Evolutionary conservation across 306 rosid genomes (phyloP), one percentile per base, ranked within the genome.

Genomic region (Castanopsis chinensis): DNA sequence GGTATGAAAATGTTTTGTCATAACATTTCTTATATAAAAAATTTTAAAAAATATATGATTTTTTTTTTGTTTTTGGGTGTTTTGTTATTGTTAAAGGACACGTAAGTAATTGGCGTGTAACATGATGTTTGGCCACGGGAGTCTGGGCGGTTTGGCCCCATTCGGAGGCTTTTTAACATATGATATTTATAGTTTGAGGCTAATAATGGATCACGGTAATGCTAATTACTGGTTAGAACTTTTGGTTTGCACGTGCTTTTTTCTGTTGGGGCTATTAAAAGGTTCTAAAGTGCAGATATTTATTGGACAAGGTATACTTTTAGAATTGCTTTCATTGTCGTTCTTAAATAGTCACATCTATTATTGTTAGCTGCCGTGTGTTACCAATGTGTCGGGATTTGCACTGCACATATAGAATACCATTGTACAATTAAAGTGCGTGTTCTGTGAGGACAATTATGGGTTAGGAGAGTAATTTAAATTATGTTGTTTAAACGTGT

Each of bases 1-100:
- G n/a, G 27, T 8, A 41, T 41, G 0, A 41, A 41, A 8, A 41
- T 41, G 1, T 41, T 1, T 7, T 0, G 0, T 2, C 45, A 41
- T 41, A 0, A 2, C 3, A 8, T 8, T 9, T 35, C 8, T 41
- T 8, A 41, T 7, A 41, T 41, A 8, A 41, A 2, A 41, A 8
- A 0, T 0, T 41, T 2, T 7, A 41, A 37, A 41, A n/a, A 2
- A 21, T 8, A 59, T 3, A 49, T 49, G 17, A 18, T 55, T 6
- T 28, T 14, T 9, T 27, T 30, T 9, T 27, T 30, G 0, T 41
- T 1, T 2, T 41, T 41, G 10, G 1, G 1, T 6, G 6, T 27
- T 27, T 27, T 0, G 17, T 52, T 18, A 4, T 2, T 18, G 8
- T 27, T 28, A 1, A 18, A 32, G 25, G 64, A 53, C 76, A 54